Evolutionary conservation across 2,329 filamentous ascomycete genomes (phyloP).

Genomic region (Helicocarpus griseus): DNA sequence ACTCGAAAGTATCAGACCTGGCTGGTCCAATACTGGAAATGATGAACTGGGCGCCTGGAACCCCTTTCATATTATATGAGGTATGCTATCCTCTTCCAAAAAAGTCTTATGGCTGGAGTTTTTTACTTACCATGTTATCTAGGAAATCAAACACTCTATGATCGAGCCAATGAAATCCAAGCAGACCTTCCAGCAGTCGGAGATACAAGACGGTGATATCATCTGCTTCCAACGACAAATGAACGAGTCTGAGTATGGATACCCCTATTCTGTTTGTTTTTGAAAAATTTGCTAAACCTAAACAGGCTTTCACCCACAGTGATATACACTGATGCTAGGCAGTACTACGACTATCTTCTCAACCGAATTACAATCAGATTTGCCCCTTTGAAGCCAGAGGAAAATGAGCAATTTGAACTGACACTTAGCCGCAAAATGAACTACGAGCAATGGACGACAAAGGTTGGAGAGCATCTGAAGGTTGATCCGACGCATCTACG

Average conservation of each 20-base stretch:
- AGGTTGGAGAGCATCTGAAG: constrained; percentile 67
- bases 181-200: constrained; percentile 76
- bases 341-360: constrained; percentile 88
- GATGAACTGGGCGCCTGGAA: constrained; percentile 78
- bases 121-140: constrained; percentile 16
- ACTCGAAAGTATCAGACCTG: constrained; percentile 80
- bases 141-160: constrained; percentile 96
- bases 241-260: constrained; percentile 27
- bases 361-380: constrained; percentile 76
- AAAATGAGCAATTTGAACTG: constrained; percentile 61
- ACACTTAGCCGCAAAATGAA: constrained; percentile 77
- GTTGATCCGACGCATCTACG: constrained; percentile 79
- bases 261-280: neutral
- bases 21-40: constrained; percentile 65
- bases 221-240: constrained; percentile 76
- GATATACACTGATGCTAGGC: constrained; percentile 57
- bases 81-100: constrained; percentile 27
- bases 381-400: constrained; percentile 47
- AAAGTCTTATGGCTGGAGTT: constrained; percentile 1
- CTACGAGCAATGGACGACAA: constrained; percentile 78
- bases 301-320: constrained; percentile 30
- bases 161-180: constrained; percentile 91
- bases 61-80: constrained; percentile 68
- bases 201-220: constrained; percentile 95
- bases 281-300: neutral